Conservation (phyloP, 306 rosid species). For the Macrotyloma uniflorum region DNA sequence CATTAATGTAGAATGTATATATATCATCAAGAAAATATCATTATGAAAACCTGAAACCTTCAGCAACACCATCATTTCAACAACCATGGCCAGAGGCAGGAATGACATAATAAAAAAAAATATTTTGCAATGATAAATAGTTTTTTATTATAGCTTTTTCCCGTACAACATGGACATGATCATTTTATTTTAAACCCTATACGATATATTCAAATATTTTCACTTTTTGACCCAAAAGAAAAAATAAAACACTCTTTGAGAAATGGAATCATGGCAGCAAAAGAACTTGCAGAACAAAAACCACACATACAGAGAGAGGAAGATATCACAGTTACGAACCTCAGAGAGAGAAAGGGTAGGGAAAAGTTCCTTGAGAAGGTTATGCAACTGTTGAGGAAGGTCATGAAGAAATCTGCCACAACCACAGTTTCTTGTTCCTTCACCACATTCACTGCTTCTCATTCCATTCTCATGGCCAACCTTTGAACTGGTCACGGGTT, state of each 20-base stretch:
- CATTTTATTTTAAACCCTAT: not conserved
- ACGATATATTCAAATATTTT: not conserved
- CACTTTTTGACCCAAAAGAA: not conserved
- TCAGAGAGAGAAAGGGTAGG: conserved; percentile 55
- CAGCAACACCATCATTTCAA: not conserved
- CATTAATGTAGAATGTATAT: no score
- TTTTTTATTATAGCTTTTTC: not conserved
- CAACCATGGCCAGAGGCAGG: not conserved
- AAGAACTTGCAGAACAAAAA: not conserved
- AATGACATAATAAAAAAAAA: not conserved
- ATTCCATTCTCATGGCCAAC: conserved; percentile 42
- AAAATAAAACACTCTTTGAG: not conserved
- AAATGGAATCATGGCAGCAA: not conserved
- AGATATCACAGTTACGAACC: conserved; percentile 44
- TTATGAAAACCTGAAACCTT: not conserved
- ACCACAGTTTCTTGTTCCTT: not conserved
- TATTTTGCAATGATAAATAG: not conserved
- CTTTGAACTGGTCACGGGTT: conserved; percentile 39
- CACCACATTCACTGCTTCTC: conserved; percentile 37
- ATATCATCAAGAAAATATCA: not conserved
- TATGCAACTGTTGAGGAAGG: conserved; percentile 39
- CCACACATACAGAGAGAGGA: not conserved
- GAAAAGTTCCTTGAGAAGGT: conserved; percentile 29
- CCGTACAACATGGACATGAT: not conserved
- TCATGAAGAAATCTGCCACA: conserved; percentile 30